A percentile compares a stretch with the other conserved stretches of the same genome.
Conservation (phyloP, 2,329 filamentous ascomycete species). For the Pseudocercospora ulei region DNA sequence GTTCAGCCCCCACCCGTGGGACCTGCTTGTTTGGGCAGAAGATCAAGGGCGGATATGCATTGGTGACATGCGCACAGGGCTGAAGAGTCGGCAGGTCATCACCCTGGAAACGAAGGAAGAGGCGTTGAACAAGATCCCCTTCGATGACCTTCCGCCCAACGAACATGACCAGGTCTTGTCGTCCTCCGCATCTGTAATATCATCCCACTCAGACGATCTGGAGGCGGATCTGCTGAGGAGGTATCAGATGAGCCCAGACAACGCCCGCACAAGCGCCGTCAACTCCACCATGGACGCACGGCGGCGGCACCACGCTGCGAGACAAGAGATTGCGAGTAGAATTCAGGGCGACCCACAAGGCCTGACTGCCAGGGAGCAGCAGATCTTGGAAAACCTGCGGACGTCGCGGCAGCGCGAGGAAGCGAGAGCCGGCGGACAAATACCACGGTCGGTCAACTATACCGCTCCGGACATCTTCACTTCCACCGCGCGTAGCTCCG, state of each 20-base stretch:
- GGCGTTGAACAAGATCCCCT: conserved; percentile 47
- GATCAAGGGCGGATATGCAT: conserved; percentile 67
- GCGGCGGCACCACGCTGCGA: conserved; percentile 30
- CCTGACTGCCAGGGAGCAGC: conserved; percentile 40
- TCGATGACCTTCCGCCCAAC: conserved; percentile 34
- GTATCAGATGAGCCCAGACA: conserved; percentile 37
- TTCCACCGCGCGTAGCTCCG: conserved; percentile 10
- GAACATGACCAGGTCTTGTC: conserved; percentile 22
- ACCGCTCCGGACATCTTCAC: conserved; percentile 32
- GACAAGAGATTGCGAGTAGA: conserved; percentile 31
- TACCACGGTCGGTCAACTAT: conserved; percentile 40
- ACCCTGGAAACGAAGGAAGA: conserved; percentile 51
- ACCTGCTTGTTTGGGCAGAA: conserved; percentile 89
- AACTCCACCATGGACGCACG: conserved; percentile 39
- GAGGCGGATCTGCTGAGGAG: conserved; percentile 40
- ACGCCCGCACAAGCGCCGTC: conserved; percentile 34
- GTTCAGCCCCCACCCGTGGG: conserved; percentile 82
- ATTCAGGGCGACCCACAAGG: conserved; percentile 38
- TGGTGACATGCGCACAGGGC: conserved; percentile 59
- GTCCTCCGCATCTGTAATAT: conserved; percentile 1
- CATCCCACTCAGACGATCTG: conserved; percentile 39
- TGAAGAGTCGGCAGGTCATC: conserved; percentile 59
- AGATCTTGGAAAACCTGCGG: conserved; percentile 41
- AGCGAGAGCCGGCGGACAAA: conserved; percentile 33
- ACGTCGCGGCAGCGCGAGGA: conserved; percentile 39